phyloP scores from a whole-genome alignment of 179 eudicot genomes.

The Corrigiola litoralis region DNA sequence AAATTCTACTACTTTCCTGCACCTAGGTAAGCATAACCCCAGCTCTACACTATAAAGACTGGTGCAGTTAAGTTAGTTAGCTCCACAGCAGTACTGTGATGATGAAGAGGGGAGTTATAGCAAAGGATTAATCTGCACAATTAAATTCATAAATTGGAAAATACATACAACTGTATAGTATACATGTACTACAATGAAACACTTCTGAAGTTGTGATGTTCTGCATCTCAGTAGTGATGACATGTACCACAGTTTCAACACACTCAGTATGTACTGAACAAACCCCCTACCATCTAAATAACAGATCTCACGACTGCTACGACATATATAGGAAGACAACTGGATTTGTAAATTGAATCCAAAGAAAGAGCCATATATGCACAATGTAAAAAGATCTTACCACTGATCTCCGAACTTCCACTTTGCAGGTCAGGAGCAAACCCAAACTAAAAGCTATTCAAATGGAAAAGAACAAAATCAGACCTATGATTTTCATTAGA shows the following conservation, averaged over 20 bases:
- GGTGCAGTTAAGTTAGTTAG: no score
- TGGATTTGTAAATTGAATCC: neutral
- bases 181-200: constrained; percentile 16
- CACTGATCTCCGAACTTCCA: constrained; percentile 29
- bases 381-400: constrained; percentile 29
- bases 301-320: constrained; percentile 16
- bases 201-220: constrained; percentile 15
- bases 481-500: constrained; percentile 16
- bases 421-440: constrained; percentile 30
- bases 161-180: constrained; percentile 14
- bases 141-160: constrained; percentile 12
- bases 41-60: no score
- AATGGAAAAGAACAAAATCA: constrained; percentile 25
- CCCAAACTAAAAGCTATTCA: constrained; percentile 33
- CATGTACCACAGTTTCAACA: constrained; percentile 11
- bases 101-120: no score
- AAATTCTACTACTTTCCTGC: no score
- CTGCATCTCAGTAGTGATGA: constrained; percentile 12
- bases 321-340: neutral
- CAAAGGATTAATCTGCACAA: no score
- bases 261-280: constrained; percentile 14
- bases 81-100: no score
- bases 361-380: neutral
- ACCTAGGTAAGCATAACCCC: no score
- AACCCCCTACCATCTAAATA: constrained; percentile 19